Percentiles rank a stretch among this genome's conserved stretches.
These are phyloP conservation scores for Chrysoporthe austroafricana DNA, from an alignment of 2,329 filamentous ascomycete species.

Conservation along the genomic window DNA sequence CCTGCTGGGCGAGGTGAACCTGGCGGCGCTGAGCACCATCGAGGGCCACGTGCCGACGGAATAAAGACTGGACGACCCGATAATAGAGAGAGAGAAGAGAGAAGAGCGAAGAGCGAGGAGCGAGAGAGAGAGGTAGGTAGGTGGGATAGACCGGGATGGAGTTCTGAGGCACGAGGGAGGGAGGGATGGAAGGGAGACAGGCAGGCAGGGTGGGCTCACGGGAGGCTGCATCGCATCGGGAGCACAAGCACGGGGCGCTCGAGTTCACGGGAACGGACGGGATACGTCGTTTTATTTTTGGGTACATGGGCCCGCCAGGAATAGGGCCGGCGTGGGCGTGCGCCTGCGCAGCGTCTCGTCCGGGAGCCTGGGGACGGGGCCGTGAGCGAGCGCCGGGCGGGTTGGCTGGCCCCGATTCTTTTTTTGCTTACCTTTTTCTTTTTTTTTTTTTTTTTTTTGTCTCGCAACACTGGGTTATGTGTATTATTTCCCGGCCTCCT, in stretches of 20 bases:
- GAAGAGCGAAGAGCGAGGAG: too few species aligned
- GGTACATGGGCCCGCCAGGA: neutral
- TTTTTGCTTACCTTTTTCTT: too few species aligned
- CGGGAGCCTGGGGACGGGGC: too few species aligned
- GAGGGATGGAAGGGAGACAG: neutral
- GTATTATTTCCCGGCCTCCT: too few species aligned
- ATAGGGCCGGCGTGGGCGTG: too few species aligned
- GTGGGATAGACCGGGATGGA: neutral
- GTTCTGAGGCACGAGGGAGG: neutral
- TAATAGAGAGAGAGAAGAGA: neutral
- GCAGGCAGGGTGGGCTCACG: neutral
- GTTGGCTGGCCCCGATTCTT: too few species aligned
- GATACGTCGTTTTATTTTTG: neutral
- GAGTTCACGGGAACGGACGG: neutral
- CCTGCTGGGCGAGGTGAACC: conserved; percentile 57
- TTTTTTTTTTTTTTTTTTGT: too few species aligned
- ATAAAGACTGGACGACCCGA: neutral
- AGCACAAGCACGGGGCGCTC: neutral
- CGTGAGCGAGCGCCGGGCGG: too few species aligned
- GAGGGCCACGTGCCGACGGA: conserved; percentile 54
- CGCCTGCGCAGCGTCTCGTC: too few species aligned
- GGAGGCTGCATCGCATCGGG: neutral
- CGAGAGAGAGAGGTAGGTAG: neutral
- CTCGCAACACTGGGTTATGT: too few species aligned
- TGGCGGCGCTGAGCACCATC: conserved; percentile 57